Conservation (phyloP, 2,329 filamentous ascomycete genomes). For the Boeremia lycopersici region DNA sequence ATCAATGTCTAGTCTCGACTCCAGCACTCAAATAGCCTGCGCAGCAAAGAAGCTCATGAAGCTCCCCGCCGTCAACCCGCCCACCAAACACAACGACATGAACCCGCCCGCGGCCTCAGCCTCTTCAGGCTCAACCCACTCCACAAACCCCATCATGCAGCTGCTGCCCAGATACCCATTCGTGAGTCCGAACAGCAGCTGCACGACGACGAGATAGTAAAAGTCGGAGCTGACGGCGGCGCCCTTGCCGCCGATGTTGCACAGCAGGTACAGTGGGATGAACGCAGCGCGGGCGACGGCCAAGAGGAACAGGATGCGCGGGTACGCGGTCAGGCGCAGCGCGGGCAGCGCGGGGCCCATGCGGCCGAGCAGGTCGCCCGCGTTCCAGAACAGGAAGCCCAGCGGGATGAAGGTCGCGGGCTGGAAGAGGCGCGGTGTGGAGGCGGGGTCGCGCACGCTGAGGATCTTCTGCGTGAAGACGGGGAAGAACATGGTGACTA, state of each 20-base stretch:
- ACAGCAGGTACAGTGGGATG: slow-evolving; percentile 85
- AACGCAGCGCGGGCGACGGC: slow-evolving; percentile 71
- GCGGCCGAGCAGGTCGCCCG: slow-evolving; percentile 81
- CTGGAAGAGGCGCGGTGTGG: slow-evolving; percentile 66
- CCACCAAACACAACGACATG: slow-evolving; percentile 90
- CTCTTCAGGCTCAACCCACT: slow-evolving; percentile 82
- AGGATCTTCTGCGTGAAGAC: slow-evolving; percentile 73
- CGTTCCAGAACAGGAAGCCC: slow-evolving; percentile 91
- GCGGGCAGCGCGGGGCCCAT: slow-evolving; percentile 66
- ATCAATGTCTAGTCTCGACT: no score
- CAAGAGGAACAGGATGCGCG: slow-evolving; percentile 70
- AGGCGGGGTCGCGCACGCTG: slow-evolving; percentile 49
- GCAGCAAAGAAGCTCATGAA: slow-evolving; percentile 73
- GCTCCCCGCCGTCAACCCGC: slow-evolving; percentile 83
- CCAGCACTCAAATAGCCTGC: slow-evolving; percentile 5
- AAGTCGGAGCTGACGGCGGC: slow-evolving; percentile 73
- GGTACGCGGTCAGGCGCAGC: slow-evolving; percentile 64
- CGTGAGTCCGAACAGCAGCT: slow-evolving; percentile 80
- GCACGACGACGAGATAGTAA: slow-evolving; percentile 86
- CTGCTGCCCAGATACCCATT: slow-evolving; percentile 87
- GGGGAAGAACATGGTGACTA: slow-evolving; percentile 90
- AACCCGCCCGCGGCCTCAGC: slow-evolving; percentile 89
- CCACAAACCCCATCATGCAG: slow-evolving; percentile 88
- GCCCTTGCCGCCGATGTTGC: slow-evolving; percentile 81
- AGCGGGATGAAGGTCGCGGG: slow-evolving; percentile 85